phyloP scores from a whole-genome alignment of 1,284 basidiomycete species.

The Sanghuangporus weigelae region DNA sequence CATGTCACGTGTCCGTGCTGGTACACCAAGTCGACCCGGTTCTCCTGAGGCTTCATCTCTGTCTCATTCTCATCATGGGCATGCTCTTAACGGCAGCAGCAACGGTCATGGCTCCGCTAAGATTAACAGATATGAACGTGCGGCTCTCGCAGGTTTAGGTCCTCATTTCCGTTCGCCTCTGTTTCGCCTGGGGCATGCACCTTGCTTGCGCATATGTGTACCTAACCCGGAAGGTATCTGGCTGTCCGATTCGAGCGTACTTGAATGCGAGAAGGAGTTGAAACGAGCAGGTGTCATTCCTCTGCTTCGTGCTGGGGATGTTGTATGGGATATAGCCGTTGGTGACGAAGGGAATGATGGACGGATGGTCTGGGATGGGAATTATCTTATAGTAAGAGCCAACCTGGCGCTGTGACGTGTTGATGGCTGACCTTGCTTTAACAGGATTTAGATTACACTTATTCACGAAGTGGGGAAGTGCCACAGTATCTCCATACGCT shows the following conservation, averaged over 20 bases:
- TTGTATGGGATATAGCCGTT: constrained; percentile 78
- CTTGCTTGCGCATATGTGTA: constrained; percentile 71
- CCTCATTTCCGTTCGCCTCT: constrained; percentile 58
- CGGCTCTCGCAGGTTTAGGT: background rate
- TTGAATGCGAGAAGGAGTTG: constrained; percentile 75
- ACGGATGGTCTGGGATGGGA: constrained; percentile 75
- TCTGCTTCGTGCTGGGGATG: constrained; percentile 65
- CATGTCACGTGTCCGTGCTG: constrained; percentile 9
- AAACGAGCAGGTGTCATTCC: constrained; percentile 54
- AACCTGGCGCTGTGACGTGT: constrained; percentile 9
- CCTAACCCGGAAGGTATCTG: constrained; percentile 78
- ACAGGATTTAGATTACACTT: constrained; percentile 78
- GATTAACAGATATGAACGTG: constrained; percentile 3
- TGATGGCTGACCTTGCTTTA: background rate
- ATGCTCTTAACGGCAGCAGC: background rate
- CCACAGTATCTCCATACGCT: constrained; percentile 71
- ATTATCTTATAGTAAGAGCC: constrained; percentile 65
- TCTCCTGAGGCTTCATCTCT: constrained; percentile 6
- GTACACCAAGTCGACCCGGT: constrained; percentile 11
- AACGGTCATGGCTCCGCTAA: background rate
- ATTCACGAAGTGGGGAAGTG: constrained; percentile 65
- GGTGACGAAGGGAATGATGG: constrained; percentile 79
- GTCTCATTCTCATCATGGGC: constrained; percentile 2
- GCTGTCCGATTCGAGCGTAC: constrained; percentile 70
- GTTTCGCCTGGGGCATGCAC: constrained; percentile 60